These are phyloP conservation scores for Firmiana major DNA, from an alignment of 345 rosid genomes.

Conservation along the genomic window DNA sequence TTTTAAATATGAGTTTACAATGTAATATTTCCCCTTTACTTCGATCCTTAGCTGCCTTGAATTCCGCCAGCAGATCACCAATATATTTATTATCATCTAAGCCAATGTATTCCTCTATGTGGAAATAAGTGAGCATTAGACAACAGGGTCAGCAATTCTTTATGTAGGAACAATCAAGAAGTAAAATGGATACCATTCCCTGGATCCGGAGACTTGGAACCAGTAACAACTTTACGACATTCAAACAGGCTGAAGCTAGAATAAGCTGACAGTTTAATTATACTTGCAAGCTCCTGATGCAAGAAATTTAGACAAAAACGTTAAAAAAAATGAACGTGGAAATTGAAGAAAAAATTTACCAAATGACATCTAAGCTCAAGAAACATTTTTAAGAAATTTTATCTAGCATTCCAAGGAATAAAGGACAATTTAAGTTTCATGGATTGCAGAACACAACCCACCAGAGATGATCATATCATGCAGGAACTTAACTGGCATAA, in stretches of 20 bases:
- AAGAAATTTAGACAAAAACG: slow-evolving; percentile 3
- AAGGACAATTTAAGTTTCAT: background rate
- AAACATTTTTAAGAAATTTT: background rate
- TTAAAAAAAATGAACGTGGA: background rate
- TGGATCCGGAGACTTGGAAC: slow-evolving; percentile 82
- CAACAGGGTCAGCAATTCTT: slow-evolving; percentile 7
- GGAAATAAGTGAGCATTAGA: slow-evolving; percentile 26
- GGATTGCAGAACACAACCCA: background rate
- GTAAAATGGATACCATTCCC: slow-evolving; percentile 64
- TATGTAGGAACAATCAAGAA: slow-evolving; percentile 5
- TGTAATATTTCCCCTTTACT: slow-evolving; percentile 97
- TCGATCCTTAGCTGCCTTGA: slow-evolving; percentile 88
- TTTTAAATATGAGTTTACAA: slow-evolving; percentile 82
- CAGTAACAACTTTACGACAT: slow-evolving; percentile 88
- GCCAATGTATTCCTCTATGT: slow-evolving; percentile 85
- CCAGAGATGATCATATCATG: background rate
- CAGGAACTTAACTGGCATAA: background rate
- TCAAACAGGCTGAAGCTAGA: slow-evolving; percentile 96
- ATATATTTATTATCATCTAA: slow-evolving; percentile 95
- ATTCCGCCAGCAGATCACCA: slow-evolving; percentile 87
- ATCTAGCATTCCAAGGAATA: slow-evolving; percentile 6
- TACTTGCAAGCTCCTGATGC: slow-evolving; percentile 89
- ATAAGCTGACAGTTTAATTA: slow-evolving; percentile 79
- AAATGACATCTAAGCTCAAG: background rate
- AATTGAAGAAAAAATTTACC: background rate